Evolutionary conservation across 2,329 filamentous ascomycete species (phyloP).

Genomic region (Aspergillus cejpii): DNA sequence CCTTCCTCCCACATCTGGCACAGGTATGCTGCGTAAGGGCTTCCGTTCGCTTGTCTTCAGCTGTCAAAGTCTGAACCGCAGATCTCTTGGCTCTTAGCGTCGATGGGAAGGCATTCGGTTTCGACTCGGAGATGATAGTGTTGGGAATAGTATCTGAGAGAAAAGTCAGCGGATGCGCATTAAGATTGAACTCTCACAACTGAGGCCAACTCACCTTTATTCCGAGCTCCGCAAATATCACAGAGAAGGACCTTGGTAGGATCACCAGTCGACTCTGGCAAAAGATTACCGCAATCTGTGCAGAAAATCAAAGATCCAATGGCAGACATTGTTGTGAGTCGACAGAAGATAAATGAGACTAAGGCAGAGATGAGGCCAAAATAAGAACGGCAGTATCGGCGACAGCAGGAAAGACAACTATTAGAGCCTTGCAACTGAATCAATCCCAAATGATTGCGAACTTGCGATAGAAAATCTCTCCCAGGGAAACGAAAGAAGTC

Average conservation of each 20-base stretch:
- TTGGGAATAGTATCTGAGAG: slow-evolving; percentile 64
- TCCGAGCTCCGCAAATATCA: slow-evolving; percentile 77
- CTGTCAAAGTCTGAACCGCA: slow-evolving; percentile 73
- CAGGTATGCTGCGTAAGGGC: slow-evolving; percentile 64
- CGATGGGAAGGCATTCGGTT: slow-evolving; percentile 83
- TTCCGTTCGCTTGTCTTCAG: slow-evolving; percentile 69
- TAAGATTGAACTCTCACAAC: background rate
- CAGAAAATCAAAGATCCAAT: slow-evolving; percentile 92
- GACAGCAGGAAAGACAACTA: too few species aligned
- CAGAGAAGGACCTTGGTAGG: slow-evolving; percentile 70
- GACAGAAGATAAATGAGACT: slow-evolving; percentile 1
- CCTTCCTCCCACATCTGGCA: slow-evolving; percentile 69
- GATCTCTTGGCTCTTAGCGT: slow-evolving; percentile 78
- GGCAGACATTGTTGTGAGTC: slow-evolving; percentile 55
- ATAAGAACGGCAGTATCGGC: background rate
- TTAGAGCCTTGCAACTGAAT: too few species aligned
- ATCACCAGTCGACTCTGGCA: slow-evolving; percentile 72
- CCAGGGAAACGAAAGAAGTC: too few species aligned
- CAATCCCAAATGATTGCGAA: too few species aligned
- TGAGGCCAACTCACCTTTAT: slow-evolving; percentile 56
- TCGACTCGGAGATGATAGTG: slow-evolving; percentile 74
- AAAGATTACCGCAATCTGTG: slow-evolving; percentile 81
- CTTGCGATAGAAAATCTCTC: too few species aligned
- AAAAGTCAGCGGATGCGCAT: slow-evolving; percentile 14
- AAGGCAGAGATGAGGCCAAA: background rate